A percentile compares a stretch with the other conserved stretches of the same genome.
These are phyloP conservation scores for Mortierella sp. DNA, from an alignment of 371 early-diverging fungal genomes.

Conservation along the genomic window DNA sequence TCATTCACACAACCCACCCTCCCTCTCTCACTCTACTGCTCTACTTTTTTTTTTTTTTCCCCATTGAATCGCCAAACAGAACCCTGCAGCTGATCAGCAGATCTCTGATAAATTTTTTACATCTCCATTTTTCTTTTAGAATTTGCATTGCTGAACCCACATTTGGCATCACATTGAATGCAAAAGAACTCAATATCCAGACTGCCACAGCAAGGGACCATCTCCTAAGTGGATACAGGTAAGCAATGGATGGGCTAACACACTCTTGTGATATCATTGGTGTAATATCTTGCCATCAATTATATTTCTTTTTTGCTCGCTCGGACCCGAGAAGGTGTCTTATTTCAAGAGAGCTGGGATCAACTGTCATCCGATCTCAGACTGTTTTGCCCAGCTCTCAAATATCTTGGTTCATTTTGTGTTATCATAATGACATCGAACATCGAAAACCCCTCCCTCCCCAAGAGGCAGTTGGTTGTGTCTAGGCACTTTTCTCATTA, in stretches of 20 bases:
- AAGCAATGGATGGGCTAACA: neutral
- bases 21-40: neutral
- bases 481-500: too few species aligned
- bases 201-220: constrained; percentile 44
- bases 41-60: neutral
- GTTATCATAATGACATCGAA: too few species aligned
- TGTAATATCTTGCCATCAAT: neutral
- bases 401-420: too few species aligned
- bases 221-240: constrained; percentile 30
- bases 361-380: too few species aligned
- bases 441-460: too few species aligned
- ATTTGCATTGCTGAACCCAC: constrained; percentile 52
- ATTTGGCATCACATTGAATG: constrained; percentile 38
- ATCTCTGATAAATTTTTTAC: neutral
- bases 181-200: constrained; percentile 53
- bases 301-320: neutral
- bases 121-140: too few species aligned
- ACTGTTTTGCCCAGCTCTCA: too few species aligned
- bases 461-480: too few species aligned
- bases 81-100: neutral
- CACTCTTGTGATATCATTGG: neutral
- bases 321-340: neutral
- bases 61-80: neutral
- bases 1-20: neutral
- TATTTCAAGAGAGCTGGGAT: too few species aligned